Evolutionary conservation across 208 protist species (phyloP).

Genomic region (Leishmania tarentolae): DNA sequence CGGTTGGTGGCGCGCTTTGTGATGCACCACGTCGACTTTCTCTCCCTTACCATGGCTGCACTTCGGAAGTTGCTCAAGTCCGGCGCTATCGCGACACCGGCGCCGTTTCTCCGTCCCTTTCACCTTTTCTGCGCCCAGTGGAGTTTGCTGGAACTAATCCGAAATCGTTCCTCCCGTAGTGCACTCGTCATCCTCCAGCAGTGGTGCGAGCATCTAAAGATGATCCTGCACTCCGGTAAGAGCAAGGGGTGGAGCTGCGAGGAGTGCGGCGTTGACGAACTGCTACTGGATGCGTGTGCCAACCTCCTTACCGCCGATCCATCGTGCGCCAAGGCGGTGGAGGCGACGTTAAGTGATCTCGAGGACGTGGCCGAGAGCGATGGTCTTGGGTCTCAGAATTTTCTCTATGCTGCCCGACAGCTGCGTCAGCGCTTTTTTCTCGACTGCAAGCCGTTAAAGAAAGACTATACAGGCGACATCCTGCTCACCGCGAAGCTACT

Average conservation of each 20-base stretch:
- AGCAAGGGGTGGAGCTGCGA: conserved; percentile 52
- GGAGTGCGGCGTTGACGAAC: conserved; percentile 75
- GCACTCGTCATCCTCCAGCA: conserved; percentile 52
- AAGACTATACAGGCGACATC: conserved; percentile 17
- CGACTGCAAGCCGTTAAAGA: not conserved
- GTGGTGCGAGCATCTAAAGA: conserved; percentile 84
- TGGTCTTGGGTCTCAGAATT: conserved; percentile 16
- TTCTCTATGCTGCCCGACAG: conserved; percentile 30
- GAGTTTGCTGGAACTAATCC: conserved; percentile 71
- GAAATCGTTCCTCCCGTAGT: conserved; percentile 42
- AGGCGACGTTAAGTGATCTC: conserved; percentile 42
- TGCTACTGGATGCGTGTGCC: conserved; percentile 59
- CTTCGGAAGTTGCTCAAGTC: conserved; percentile 48
- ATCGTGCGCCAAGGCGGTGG: conserved; percentile 19
- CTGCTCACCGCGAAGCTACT: conserved; percentile 34
- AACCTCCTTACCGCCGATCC: conserved; percentile 47
- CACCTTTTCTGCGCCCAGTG: conserved; percentile 78
- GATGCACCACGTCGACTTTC: conserved; percentile 83
- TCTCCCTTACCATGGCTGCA: conserved; percentile 72
- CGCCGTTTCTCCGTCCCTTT: conserved; percentile 63
- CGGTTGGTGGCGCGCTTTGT: conserved; percentile 73
- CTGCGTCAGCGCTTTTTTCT: conserved; percentile 41
- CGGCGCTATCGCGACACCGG: conserved; percentile 20
- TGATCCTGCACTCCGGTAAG: conserved; percentile 64
- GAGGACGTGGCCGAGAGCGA: conserved; percentile 15